These are phyloP conservation scores for Phytophthora rubi DNA, from an alignment of 352 stramenopile genomes.

Conservation along the genomic window DNA sequence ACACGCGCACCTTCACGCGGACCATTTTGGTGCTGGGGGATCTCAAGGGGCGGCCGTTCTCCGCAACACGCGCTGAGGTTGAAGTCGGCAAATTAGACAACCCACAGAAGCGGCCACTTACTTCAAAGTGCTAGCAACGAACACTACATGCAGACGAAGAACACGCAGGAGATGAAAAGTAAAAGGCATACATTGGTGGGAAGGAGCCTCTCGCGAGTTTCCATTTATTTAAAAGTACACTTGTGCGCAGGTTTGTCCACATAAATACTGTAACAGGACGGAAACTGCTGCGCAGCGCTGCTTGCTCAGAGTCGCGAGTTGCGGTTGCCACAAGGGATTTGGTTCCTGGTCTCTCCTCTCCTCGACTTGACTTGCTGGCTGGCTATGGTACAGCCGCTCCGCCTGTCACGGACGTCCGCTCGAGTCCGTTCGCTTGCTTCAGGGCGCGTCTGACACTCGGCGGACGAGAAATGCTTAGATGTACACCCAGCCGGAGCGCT, in stretches of 20 bases:
- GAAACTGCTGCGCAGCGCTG: not conserved
- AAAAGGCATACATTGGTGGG: slow-evolving; percentile 20
- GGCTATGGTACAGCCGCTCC: not conserved
- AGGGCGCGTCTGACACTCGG: not conserved
- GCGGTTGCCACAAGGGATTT: not conserved
- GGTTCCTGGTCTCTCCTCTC: not conserved
- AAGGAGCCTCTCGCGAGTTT: slow-evolving; percentile 27
- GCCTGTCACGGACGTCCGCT: slow-evolving; percentile 10
- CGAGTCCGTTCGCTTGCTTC: slow-evolving; percentile 12
- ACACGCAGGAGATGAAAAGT: not conserved
- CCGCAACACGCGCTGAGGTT: no score
- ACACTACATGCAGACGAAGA: not conserved
- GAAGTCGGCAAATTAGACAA: no score
- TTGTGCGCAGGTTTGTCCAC: slow-evolving; percentile 27
- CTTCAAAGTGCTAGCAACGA: not conserved
- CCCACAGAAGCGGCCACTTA: no score
- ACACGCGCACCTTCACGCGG: slow-evolving; percentile 74
- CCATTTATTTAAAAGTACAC: slow-evolving; percentile 30
- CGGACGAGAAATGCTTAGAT: slow-evolving; percentile 47
- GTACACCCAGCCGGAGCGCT: slow-evolving; percentile 78
- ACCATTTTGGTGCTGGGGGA: slow-evolving; percentile 19
- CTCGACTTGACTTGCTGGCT: not conserved
- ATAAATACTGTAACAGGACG: slow-evolving; percentile 42
- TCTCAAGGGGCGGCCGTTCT: slow-evolving; percentile 4
- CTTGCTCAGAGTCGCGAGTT: not conserved